These are phyloP conservation scores for Clathrospora elynae DNA, from an alignment of 2,329 filamentous ascomycete genomes.

Conservation along the genomic window DNA sequence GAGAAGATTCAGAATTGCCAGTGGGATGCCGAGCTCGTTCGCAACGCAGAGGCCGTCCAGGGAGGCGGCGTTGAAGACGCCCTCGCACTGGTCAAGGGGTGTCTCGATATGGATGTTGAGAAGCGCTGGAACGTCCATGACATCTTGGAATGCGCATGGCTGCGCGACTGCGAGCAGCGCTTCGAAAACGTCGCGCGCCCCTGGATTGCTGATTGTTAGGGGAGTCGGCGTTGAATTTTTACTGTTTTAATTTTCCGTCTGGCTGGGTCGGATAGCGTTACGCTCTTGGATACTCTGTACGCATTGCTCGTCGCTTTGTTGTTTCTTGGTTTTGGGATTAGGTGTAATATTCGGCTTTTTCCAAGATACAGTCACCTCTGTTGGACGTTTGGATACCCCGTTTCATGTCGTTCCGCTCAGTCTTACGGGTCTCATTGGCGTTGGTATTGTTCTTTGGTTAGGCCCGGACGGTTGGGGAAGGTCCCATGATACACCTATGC, in stretches of 20 bases:
- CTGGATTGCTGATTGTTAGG: conserved; percentile 35
- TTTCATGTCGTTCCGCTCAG: conserved; percentile 15
- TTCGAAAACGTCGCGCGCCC: conserved; percentile 38
- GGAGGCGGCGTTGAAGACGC: conserved; percentile 51
- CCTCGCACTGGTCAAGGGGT: conserved; percentile 63
- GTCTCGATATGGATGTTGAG: conserved; percentile 62
- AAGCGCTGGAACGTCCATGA: conserved; percentile 63
- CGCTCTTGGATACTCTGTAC: conserved; percentile 36
- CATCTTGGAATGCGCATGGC: conserved; percentile 61
- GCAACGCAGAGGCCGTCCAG: conserved; percentile 50
- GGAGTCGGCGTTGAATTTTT: conserved; percentile 4
- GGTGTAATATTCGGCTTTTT: conserved; percentile 4
- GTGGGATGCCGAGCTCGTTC: conserved; percentile 61
- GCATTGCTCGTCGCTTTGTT: conserved; percentile 10
- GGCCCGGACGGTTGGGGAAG: conserved; percentile 1
- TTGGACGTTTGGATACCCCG: conserved; percentile 33
- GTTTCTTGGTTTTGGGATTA: conserved; percentile 6
- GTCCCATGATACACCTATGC: conserved; percentile 7
- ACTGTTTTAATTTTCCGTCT: conserved; percentile 11
- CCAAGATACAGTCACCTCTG: conserved; percentile 9
- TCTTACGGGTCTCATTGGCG: conserved; percentile 6
- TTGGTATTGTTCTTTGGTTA: conserved; percentile 9
- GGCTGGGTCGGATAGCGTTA: conserved; percentile 10
- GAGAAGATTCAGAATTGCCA: conserved; percentile 64
- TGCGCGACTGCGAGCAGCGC: conserved; percentile 46